These are phyloP conservation scores for Populus hybrid DNA, from an alignment of 441 rosid genomes.

Conservation along the genomic window DNA sequence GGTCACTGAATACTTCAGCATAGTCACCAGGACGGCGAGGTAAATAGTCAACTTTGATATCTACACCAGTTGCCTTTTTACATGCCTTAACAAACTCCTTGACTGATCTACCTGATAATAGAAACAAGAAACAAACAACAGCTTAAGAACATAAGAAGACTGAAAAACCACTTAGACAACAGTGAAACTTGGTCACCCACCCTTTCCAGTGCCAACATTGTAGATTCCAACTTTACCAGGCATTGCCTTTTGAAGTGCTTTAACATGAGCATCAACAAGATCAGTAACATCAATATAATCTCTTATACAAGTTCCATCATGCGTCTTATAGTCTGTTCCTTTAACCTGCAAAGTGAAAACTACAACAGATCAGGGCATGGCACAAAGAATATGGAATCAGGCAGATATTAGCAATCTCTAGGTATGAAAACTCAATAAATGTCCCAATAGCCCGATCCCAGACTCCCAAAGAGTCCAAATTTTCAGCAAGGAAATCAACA, in stretches of 20 bases:
- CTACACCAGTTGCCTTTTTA: conserved; percentile 80
- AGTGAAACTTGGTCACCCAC: conserved; percentile 21
- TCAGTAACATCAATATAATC: conserved; percentile 97
- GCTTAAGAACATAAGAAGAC: not conserved
- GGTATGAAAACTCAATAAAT: not conserved
- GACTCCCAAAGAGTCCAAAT: not conserved
- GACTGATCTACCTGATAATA: conserved; percentile 73
- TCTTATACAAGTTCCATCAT: conserved; percentile 91
- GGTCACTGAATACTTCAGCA: conserved; percentile 87
- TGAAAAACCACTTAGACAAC: not conserved
- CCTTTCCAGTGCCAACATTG: conserved; percentile 96
- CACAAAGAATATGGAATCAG: not conserved
- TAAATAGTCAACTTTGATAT: conserved; percentile 68
- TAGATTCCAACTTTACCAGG: conserved; percentile 82
- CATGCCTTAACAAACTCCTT: conserved; percentile 97
- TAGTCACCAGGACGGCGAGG: conserved; percentile 96
- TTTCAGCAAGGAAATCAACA: not conserved
- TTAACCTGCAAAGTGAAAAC: conserved; percentile 48
- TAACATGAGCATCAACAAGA: conserved; percentile 95
- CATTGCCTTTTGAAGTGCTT: conserved; percentile 79
- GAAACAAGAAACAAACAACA: not conserved
- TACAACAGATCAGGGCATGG: not conserved
- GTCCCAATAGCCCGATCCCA: not conserved
- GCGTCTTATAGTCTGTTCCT: conserved; percentile 90
- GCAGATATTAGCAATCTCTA: not conserved